A percentile compares a stretch with the other conserved stretches of the same genome.
phyloP scores from a whole-genome alignment of 2,329 filamentous ascomycete species.

The Xylaria sp. region DNA sequence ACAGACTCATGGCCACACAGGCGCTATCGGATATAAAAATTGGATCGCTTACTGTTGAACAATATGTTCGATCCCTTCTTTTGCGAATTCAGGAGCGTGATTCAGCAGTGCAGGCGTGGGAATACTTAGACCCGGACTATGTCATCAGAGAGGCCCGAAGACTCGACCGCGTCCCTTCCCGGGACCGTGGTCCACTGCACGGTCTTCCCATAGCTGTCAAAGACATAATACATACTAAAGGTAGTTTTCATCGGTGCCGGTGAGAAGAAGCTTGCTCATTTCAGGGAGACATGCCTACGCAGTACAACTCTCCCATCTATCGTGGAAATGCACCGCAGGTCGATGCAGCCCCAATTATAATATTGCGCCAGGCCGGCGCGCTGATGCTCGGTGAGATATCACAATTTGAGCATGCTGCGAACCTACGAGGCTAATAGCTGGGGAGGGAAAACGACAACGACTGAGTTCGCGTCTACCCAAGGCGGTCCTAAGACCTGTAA shows the following conservation, averaged over 20 bases:
- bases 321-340: conserved; percentile 56
- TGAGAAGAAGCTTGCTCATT: conserved; percentile 16
- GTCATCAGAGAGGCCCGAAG: conserved; percentile 60
- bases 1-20: conserved; percentile 57
- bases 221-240: conserved; percentile 65
- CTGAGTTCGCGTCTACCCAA: conserved; percentile 70
- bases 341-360: conserved; percentile 64
- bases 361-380: conserved; percentile 65
- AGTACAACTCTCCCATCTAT: conserved; percentile 66
- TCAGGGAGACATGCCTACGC: conserved; percentile 61
- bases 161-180: conserved; percentile 58
- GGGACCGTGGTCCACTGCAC: conserved; percentile 62
- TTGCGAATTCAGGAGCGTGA: conserved; percentile 56
- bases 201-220: conserved; percentile 65
- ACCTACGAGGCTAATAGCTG: conserved; percentile 2
- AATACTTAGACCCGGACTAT: conserved; percentile 55
- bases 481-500: conserved; percentile 67
- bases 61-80: conserved; percentile 59
- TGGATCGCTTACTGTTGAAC: conserved; percentile 59
- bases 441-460: conserved; percentile 67
- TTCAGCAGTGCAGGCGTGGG: conserved; percentile 59
- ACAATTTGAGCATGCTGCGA: not conserved
- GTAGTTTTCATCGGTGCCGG: conserved; percentile 41
- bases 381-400: conserved; percentile 59
- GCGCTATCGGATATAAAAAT: conserved; percentile 52